Base-by-base conservation (phyloP, 768 basidiomycete species). In the Amyloporia xantha region DNA sequence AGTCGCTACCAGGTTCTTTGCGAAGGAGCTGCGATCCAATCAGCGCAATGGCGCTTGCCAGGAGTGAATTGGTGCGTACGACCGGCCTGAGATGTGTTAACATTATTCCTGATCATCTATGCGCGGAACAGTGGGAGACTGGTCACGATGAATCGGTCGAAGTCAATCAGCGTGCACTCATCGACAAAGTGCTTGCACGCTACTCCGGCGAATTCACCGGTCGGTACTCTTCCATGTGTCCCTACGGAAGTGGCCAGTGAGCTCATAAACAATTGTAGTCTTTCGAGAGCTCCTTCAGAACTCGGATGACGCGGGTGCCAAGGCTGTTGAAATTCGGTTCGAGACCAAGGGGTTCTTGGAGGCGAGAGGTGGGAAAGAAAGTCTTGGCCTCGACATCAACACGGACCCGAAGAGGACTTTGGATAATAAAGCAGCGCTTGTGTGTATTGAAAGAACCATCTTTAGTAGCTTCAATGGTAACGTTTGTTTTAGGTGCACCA, bases 201-300 rank as follows among this genome's bases (percentile, higher is more conserved):
- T 99, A 99, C 68, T 90, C 87, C 11, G 94, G 91, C 45, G 93
- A 96, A 71, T 90, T 93, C 58, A 95, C 93, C 4, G 80, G 76
- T 81, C 44, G 49, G 69, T 42, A n/a, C n/a, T n/a, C n/a, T n/a
- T n/a, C 23, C 11, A 42, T 27, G 25, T 11, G 4, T 4, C 15
- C 19, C 20, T 11, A 19, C 10, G 5, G 13, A 3, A 5, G 13
- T n/a, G 4, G 23, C 12, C 21, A 35, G 25, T 33, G 26, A 38
- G 21, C 6, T 37, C 41, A 21, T 25, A 28, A n/a, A 41, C 24
- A 9, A 44, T 52, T 39, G 15, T 24, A 75, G 80, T 85, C 38
- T 82, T 82, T 51, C 68, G 94, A 42, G 95, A 97, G 64, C 77
- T 99, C 4, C 70, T 97, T 0, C 95, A 98, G 71, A 97, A 99